Percentiles rank a stretch among this genome's conserved stretches.
Evolutionary conservation across 306 rosid genomes (phyloP).

Genomic region (Sphenostylis stenocarpa): DNA sequence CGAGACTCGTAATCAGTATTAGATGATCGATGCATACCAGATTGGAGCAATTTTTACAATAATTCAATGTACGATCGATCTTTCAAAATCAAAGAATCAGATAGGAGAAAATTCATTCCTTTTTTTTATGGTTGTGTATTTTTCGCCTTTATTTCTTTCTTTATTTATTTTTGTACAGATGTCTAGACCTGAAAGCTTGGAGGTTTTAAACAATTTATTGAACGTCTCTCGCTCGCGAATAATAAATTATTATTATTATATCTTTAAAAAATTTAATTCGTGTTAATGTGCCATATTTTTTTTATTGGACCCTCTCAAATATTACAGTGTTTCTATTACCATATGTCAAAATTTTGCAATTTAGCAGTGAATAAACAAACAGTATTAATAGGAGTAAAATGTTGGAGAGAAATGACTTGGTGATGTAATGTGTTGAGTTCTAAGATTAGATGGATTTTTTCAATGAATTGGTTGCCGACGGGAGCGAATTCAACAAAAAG

Average conservation of each 20-base stretch:
- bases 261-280: background rate
- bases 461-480: too few species aligned
- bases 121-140: background rate
- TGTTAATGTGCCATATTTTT: background rate
- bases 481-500: too few species aligned
- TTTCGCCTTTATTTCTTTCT: background rate
- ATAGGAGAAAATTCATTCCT: constrained; percentile 27
- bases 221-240: constrained; percentile 24
- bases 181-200: background rate
- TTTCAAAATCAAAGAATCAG: constrained; percentile 51
- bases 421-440: too few species aligned
- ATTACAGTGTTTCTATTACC: background rate
- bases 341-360: background rate
- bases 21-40: constrained; percentile 59
- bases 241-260: background rate
- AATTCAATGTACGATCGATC: constrained; percentile 49
- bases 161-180: constrained; percentile 10
- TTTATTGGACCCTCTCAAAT: background rate
- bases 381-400: too few species aligned
- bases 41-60: constrained; percentile 41
- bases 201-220: constrained; percentile 18
- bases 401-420: too few species aligned
- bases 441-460: too few species aligned
- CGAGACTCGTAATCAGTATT: constrained; percentile 22
- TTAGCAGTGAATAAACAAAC: too few species aligned